Evolutionary conservation across 2,329 filamentous ascomycete genomes (phyloP).

Genomic region (Aaosphaeria pasadenensis): DNA sequence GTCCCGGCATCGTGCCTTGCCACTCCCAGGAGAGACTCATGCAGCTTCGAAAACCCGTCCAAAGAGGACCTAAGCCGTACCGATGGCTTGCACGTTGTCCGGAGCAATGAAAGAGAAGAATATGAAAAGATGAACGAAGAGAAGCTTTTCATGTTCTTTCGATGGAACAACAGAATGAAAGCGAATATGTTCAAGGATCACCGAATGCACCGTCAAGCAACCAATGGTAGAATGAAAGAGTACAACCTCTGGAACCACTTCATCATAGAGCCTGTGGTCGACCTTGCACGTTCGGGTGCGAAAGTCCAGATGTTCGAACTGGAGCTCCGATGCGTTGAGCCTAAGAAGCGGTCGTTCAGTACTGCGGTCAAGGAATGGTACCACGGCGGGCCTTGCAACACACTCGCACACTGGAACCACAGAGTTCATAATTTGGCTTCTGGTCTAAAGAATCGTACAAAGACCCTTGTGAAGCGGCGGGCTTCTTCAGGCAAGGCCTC

Average conservation of each 20-base stretch:
- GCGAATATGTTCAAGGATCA: slow-evolving; percentile 6
- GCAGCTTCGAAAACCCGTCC: slow-evolving; percentile 1
- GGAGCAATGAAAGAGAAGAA: slow-evolving; percentile 8
- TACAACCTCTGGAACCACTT: slow-evolving; percentile 18
- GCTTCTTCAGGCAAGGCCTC: background rate
- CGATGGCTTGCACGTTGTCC: slow-evolving; percentile 19
- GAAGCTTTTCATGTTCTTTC: slow-evolving; percentile 28
- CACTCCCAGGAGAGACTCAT: background rate
- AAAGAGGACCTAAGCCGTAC: slow-evolving; percentile 23
- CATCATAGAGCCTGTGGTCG: slow-evolving; percentile 23
- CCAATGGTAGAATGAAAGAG: slow-evolving; percentile 13
- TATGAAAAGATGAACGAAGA: slow-evolving; percentile 12
- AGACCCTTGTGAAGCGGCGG: background rate
- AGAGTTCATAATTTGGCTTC: slow-evolving; percentile 22
- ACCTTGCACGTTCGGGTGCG: slow-evolving; percentile 21
- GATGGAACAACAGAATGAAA: slow-evolving; percentile 23
- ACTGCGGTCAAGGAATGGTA: slow-evolving; percentile 11
- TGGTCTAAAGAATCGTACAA: slow-evolving; percentile 10
- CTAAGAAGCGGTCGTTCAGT: slow-evolving; percentile 10
- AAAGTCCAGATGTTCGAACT: slow-evolving; percentile 19
- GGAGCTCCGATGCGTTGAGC: slow-evolving; percentile 23
- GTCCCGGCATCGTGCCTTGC: slow-evolving; percentile 3
- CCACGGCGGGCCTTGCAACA: background rate
- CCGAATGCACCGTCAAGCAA: too few relatives aligned
- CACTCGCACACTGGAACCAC: slow-evolving; percentile 9